phyloP scores from a whole-genome alignment of 108 stramenopile genomes.

The Nannochloropsis gaditana region DNA sequence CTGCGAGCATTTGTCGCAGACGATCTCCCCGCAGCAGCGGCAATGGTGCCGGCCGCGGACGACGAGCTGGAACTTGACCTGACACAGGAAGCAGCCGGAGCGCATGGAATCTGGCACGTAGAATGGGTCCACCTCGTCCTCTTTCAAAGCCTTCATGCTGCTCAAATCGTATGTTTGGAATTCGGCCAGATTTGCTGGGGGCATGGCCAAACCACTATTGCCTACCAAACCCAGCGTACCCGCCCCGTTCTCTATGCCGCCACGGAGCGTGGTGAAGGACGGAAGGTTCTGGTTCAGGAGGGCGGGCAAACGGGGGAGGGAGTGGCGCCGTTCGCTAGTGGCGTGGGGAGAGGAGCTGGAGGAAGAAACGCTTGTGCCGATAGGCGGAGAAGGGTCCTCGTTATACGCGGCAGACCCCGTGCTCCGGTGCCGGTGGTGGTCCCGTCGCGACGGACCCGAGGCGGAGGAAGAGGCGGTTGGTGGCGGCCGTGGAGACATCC shows the following conservation, averaged over 20 bases:
- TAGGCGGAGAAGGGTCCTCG: not conserved
- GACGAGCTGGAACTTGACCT: not conserved
- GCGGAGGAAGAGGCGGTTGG: not conserved
- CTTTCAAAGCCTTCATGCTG: not conserved
- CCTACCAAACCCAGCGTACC: not conserved
- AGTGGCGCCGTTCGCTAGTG: not conserved
- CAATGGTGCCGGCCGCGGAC: not conserved
- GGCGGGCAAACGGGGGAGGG: not conserved
- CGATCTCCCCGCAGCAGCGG: not conserved
- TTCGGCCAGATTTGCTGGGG: not conserved
- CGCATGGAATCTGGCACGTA: not conserved
- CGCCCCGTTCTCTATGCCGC: not conserved
- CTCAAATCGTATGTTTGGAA: not conserved
- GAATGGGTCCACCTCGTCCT: not conserved
- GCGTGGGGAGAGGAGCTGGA: not conserved
- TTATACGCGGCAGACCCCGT: not conserved
- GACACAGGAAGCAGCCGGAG: not conserved
- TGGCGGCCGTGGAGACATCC: not conserved
- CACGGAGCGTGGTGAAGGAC: not conserved
- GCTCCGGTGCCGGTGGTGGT: not conserved
- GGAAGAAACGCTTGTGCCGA: not conserved
- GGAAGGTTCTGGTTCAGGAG: constrained; percentile 2
- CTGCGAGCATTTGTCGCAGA: constrained; percentile 12
- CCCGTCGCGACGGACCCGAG: not conserved
- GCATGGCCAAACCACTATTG: not conserved